A percentile compares a stretch with the other conserved stretches of the same genome.
Conservation (phyloP, 257 asterid species). For the Solanum phureja region DNA sequence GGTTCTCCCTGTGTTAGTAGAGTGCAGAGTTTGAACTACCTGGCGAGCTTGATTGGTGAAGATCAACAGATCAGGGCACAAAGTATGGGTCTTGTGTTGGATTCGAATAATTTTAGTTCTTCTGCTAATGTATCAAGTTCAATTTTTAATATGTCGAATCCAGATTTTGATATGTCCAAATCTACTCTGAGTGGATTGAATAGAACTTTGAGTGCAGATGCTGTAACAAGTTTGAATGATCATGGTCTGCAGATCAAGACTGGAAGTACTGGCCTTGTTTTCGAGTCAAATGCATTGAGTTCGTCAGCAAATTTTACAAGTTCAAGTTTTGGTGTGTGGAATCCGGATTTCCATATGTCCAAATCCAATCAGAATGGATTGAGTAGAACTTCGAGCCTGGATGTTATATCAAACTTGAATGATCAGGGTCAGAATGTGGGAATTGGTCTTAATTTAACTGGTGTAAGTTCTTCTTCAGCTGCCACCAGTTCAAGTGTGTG, state of each 20-base stretch:
- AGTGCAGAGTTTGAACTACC: slow-evolving; percentile 1
- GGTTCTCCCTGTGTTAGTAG: slow-evolving; percentile 1
- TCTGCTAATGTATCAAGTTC: neutral
- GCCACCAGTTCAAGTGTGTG: neutral
- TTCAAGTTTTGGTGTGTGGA: neutral
- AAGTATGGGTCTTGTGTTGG: neutral
- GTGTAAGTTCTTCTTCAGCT: neutral
- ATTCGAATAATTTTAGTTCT: neutral
- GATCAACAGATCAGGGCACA: neutral
- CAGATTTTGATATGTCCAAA: neutral
- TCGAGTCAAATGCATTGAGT: neutral
- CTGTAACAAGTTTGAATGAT: slow-evolving; percentile 3
- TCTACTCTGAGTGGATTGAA: neutral
- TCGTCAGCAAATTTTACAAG: neutral
- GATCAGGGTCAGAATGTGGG: slow-evolving; percentile 2
- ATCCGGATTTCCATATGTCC: neutral
- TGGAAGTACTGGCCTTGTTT: neutral
- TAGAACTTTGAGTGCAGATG: neutral
- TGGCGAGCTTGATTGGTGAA: neutral
- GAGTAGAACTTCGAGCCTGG: slow-evolving; percentile 2
- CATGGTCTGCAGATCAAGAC: neutral
- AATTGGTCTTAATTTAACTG: neutral
- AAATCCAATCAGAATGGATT: slow-evolving; percentile 4
- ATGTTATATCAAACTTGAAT: slow-evolving; percentile 15
- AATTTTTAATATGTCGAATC: neutral